phyloP scores from a whole-genome alignment of 1,284 basidiomycete genomes.

The Sphagnurus paluster region DNA sequence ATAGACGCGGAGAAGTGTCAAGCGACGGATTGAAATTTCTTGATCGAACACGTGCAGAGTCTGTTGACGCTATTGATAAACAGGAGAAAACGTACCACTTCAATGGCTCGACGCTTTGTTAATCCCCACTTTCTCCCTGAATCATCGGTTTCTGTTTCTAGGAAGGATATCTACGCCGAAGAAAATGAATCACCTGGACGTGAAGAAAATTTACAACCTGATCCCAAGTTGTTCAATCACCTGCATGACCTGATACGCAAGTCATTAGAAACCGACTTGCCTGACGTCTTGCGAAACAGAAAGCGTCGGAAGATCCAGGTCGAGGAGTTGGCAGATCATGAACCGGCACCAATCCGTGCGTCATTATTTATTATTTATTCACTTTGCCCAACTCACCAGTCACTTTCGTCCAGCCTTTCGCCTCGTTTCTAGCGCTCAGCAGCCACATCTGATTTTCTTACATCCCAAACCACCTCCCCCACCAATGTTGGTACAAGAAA shows the following conservation, averaged over 20 bases:
- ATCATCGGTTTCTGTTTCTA: background rate
- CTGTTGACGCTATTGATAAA: constrained; percentile 11
- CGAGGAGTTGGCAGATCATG: constrained; percentile 6
- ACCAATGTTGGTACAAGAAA: constrained; percentile 29
- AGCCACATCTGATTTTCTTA: constrained; percentile 38
- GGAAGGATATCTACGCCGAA: background rate
- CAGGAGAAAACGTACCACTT: constrained; percentile 14
- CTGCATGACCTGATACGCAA: constrained; percentile 21
- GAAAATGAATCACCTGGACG: background rate
- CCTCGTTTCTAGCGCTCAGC: constrained; percentile 38
- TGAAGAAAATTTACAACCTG: background rate
- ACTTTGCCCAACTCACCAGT: background rate
- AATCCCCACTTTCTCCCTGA: constrained; percentile 1
- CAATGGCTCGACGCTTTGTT: background rate
- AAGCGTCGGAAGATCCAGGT: constrained; percentile 21
- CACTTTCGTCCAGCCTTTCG: constrained; percentile 38
- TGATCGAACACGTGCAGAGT: constrained; percentile 7
- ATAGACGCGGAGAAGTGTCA: background rate
- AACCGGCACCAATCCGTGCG: constrained; percentile 23
- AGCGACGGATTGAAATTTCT: constrained; percentile 9
- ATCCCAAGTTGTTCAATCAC: constrained; percentile 13
- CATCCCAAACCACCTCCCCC: constrained; percentile 38
- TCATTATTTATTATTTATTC: background rate
- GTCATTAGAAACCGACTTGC: constrained; percentile 13
- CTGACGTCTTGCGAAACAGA: constrained; percentile 5